Evolutionary conservation across 2,329 filamentous ascomycete species (phyloP).

Genomic region (Harringtonia lauricola): DNA sequence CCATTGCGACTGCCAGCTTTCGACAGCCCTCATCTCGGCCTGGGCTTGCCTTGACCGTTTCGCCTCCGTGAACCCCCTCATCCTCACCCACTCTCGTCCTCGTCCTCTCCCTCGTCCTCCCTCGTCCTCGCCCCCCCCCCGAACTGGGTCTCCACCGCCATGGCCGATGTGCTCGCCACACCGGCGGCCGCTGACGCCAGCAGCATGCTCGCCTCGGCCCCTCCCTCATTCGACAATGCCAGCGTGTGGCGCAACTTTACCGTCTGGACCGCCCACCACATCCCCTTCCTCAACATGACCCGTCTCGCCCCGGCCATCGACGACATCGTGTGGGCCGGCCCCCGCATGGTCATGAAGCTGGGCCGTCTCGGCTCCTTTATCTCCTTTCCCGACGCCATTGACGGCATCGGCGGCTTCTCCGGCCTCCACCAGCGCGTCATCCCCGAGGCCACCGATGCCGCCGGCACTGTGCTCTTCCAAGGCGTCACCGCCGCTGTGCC

Average conservation of each 20-base stretch:
- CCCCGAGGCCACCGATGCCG: constrained; percentile 42
- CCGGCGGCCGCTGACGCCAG: constrained; percentile 4
- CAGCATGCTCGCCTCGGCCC: constrained; percentile 11
- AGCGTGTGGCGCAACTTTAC: constrained; percentile 43
- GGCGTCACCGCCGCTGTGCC: constrained; percentile 12
- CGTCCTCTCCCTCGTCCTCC: background rate
- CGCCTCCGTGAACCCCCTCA: background rate
- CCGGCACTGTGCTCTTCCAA: constrained; percentile 19
- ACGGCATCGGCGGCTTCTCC: constrained; percentile 29
- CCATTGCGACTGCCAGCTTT: too few relatives aligned
- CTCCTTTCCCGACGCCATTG: constrained; percentile 46
- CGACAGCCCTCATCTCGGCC: too few relatives aligned
- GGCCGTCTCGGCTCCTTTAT: constrained; percentile 56
- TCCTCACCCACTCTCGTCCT: background rate
- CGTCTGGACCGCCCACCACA: constrained; percentile 36
- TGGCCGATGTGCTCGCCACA: constrained; percentile 15
- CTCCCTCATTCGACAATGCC: constrained; percentile 26
- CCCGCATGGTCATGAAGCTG: constrained; percentile 58
- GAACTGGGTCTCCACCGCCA: constrained; percentile 5
- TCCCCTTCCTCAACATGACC: constrained; percentile 31
- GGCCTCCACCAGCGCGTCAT: constrained; percentile 37
- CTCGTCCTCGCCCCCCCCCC: background rate
- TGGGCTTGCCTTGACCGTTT: too few relatives aligned
- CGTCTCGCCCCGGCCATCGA: constrained; percentile 53
- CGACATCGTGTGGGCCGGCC: constrained; percentile 58